Evolutionary conservation across 495 filamentous ascomycete genomes (phyloP), one percentile per base, ranked within the genome.

Genomic region (Podospora pseudoanserina): DNA sequence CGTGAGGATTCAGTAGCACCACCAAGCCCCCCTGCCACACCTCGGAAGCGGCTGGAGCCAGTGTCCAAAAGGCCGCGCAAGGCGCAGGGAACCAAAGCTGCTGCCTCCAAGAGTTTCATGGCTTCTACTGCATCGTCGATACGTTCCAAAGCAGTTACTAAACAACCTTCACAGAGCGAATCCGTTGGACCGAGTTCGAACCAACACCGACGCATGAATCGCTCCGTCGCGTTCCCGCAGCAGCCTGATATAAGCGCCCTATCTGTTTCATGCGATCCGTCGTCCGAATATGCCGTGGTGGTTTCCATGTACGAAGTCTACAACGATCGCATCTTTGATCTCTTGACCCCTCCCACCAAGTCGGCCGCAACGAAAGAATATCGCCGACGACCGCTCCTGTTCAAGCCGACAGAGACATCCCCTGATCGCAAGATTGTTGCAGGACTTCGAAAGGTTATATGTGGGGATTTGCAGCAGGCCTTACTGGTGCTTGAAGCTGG

Each of bases 221-320:
- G 87, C 67, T 85, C 89, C 0, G 90, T 85, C 26, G 79, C 84
- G 0, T 78, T 92, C 1, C 92, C 93, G 0, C 86, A 89, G 64
- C 80, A 84, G 3, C 95, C 95, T 11, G 87, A 92, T 71, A 87
- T 97, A 64, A 86, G 86, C 77, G 83, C 91, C 63, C 78, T 97
- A 11, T 79, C 83, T 11, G 78, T 94, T 0, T 84, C 88, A 5
- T 81, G 88, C 67, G 92, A 95, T 65, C 80, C 84, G 0, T 86
- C 86, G 26, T 86, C 91, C 65, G 93, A 97, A 69, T 97, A 97
- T 73, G 89, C 93, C 4, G 88, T 99, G 67, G 76, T 99, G 7
- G 84, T 98, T 1, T 96, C 92, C 19, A 99, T 98, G 95, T 99
- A 97, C 79, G 96, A 99, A 79, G 95, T 99, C 19, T 97, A 99